Percentiles rank a stretch among this genome's conserved stretches.
Conservation (phyloP, 306 rosid genomes). For the Fragaria ananassa region DNA sequence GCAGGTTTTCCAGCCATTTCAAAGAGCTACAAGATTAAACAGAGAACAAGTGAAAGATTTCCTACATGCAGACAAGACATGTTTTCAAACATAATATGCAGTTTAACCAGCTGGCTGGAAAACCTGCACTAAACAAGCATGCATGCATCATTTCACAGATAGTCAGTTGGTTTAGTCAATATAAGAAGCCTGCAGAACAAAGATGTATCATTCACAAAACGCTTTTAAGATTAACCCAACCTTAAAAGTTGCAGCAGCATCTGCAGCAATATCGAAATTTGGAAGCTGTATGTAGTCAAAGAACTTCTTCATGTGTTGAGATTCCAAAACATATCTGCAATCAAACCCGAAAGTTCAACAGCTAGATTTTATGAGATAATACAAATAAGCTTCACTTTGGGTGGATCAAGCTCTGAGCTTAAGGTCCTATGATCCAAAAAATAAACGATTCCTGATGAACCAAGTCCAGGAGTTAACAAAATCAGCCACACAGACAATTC, state of each 20-base stretch:
- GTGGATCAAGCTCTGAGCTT: neutral
- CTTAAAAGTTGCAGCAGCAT: slow-evolving; percentile 99
- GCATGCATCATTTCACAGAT: neutral
- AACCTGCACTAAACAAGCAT: neutral
- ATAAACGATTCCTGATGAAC: neutral
- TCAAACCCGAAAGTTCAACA: slow-evolving; percentile 19
- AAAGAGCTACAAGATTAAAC: no score
- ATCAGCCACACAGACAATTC: neutral
- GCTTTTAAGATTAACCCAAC: slow-evolving; percentile 31
- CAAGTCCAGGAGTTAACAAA: neutral
- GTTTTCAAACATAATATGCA: neutral
- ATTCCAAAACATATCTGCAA: slow-evolving; percentile 90
- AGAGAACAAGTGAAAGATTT: no score
- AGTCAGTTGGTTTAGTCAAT: neutral
- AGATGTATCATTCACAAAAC: neutral
- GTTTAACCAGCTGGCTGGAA: neutral
- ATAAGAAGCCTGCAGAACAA: neutral
- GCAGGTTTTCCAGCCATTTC: neutral
- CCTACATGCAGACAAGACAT: no score
- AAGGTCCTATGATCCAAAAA: neutral
- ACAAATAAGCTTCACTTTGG: neutral
- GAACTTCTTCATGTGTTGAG: slow-evolving; percentile 79
- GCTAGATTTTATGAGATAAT: neutral
- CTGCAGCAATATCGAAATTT: slow-evolving; percentile 95
- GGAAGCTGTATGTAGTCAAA: slow-evolving; percentile 95